Conservation (phyloP, 331 rosid genomes). For the Acacia concinna region DNA sequence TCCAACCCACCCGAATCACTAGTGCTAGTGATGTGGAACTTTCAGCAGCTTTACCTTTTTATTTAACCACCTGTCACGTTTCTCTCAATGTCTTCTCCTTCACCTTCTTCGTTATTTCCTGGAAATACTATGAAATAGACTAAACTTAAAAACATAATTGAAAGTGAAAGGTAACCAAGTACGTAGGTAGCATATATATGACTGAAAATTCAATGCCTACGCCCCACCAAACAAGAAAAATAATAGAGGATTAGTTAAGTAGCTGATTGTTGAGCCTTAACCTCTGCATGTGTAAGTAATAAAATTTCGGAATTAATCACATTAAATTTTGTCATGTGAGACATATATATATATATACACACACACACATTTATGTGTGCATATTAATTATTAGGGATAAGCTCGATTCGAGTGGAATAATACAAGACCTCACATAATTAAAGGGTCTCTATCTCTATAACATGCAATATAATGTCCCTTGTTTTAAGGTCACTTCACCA, state of each 20-base stretch:
- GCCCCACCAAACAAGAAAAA: constrained; percentile 31
- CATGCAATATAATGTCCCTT: constrained; percentile 43
- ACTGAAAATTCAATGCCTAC: constrained; percentile 3
- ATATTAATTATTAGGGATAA: constrained; percentile 46
- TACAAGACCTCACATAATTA: constrained; percentile 32
- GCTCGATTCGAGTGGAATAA: constrained; percentile 49
- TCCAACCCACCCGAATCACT: too few relatives aligned
- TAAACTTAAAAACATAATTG: neutral
- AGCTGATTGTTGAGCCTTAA: neutral
- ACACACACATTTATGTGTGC: neutral
- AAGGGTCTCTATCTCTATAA: constrained; percentile 25
- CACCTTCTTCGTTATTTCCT: neutral
- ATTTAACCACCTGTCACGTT: neutral
- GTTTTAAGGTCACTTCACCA: constrained; percentile 52
- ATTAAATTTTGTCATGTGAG: constrained; percentile 32
- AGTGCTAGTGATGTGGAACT: too few relatives aligned
- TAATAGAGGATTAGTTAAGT: neutral
- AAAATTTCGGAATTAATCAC: constrained; percentile 22
- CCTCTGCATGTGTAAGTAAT: constrained; percentile 4
- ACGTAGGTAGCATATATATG: neutral
- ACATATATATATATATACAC: too few relatives aligned
- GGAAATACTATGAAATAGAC: constrained; percentile 8
- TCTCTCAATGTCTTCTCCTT: neutral
- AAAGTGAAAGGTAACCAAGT: constrained; percentile 28
- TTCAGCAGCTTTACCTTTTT: neutral